Evolutionary conservation across 176 grass and related monocot species (phyloP).

Genomic region (Oryza longistaminata): DNA sequence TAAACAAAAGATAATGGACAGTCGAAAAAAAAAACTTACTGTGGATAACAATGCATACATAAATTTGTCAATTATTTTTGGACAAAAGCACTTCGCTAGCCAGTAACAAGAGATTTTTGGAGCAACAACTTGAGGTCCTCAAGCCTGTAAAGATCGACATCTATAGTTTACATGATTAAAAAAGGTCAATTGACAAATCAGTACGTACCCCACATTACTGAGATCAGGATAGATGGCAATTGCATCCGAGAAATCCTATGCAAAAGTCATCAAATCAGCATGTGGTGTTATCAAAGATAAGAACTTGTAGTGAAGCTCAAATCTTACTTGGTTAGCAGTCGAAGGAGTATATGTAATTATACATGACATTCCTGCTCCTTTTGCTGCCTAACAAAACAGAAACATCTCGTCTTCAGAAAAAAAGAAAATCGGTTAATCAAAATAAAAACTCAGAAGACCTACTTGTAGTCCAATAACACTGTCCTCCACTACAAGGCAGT

Average conservation of each 20-base stretch:
- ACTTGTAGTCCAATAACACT: constrained; percentile 94
- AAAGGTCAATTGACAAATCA: background rate
- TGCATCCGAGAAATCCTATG: constrained; percentile 89
- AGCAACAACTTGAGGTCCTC: constrained; percentile 81
- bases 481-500: constrained; percentile 97
- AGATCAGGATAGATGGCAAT: constrained; percentile 90
- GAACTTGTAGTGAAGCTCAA: constrained; percentile 26
- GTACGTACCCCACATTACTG: constrained; percentile 71
- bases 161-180: constrained; percentile 23
- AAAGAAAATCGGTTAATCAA: background rate
- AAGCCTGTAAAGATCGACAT: constrained; percentile 58
- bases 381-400: constrained; percentile 68
- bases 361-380: constrained; percentile 91
- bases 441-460: constrained; percentile 38
- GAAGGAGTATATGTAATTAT: constrained; percentile 93
- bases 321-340: constrained; percentile 82
- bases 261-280: constrained; percentile 34
- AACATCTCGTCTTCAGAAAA: constrained; percentile 3
- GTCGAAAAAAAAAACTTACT: constrained; percentile 27
- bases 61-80: constrained; percentile 29
- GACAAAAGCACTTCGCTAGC: constrained; percentile 40
- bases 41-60: constrained; percentile 20
- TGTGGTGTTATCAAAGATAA: background rate
- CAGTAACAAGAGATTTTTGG: constrained; percentile 71
- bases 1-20: constrained; percentile 10